Evolutionary conservation across 306 rosid species (phyloP), one percentile per base, ranked within the genome.

Genomic region (Begonia loranthoides): DNA sequence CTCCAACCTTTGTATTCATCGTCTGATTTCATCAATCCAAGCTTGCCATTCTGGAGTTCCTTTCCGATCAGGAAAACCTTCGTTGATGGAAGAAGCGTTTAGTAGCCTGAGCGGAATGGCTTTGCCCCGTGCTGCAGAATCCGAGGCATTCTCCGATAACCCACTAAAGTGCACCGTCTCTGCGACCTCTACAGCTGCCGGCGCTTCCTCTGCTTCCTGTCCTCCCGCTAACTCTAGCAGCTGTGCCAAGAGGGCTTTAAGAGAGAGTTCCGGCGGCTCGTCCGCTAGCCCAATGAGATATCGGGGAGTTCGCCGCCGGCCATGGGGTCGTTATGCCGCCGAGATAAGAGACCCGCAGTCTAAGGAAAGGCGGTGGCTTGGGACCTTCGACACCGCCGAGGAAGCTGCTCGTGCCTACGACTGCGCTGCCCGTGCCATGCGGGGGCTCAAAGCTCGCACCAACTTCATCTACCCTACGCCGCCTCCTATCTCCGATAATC

Each of bases 311-410:
- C 70, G 99, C n/a, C 85, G 99, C 0, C 59, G 99, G 64, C 99
- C 99, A 0, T 90, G 99, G 99, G 99, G 99, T 0, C 87, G 99
- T 38, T 90, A 90, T 47, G 99, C 99, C 0, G 99, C 99, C 0
- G 99, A 90, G 76, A 90, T 90, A 34, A 68, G 99, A 9, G 99
- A 90, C 80, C 99, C 99, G 0, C 76, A 72, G 46, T 72, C 95
- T 0, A 90, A 90, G 62, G 99, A 90, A 9, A 70, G 99, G 4
- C 79, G 99, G 3, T 90, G 99, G 99, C 83, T 90, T 0, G 99
- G 99, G 0, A 90, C 99, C 8, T 90, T 90, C 13, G 99, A 90
- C 71, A 90, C 99, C 2, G 99, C 95, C 0, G 99, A 90, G 72
- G 94, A 90, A 62, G 99, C 99, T 0, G 99, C 99, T 6, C 84